Evolutionary conservation across 441 rosid species (phyloP), one percentile per base, ranked within the genome.

Genomic region (Francoa sonchifolia): DNA sequence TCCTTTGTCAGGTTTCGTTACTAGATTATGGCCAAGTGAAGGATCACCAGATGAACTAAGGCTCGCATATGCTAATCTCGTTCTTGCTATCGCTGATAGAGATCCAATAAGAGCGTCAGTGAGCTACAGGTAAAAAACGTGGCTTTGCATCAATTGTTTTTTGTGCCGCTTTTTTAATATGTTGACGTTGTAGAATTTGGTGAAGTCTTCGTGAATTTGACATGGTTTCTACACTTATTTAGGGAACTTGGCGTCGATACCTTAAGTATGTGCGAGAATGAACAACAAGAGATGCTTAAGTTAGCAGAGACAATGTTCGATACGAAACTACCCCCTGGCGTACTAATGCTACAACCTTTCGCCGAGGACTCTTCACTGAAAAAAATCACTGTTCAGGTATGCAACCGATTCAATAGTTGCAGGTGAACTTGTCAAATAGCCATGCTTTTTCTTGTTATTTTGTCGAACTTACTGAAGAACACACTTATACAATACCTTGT

Each of bases 21-120:
- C 65, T 90, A 43, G 96, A 90, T 64, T 90, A 82, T 58, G 96
- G 96, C 40, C 98, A 85, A 74, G 98, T 80, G 66, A 90, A 90
- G 73, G 95, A 90, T 73, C 93, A 81, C 29, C 85, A 30, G 69
- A 86, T 22, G 61, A 69, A 19, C 59, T 85, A 64, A 72, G 90
- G 72, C 84, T 82, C 60, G 90, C 85, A 44, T 82, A 74, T 66
- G 98, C 95, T 22, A 76, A 72, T 61, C 68, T 90, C 65, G 70
- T 85, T 58, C 68, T 90, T 58, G 96, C 94, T 35, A 79, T 90
- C 48, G 87, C 93, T 37, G 82, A 77, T 69, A 63, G 58, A 57
- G 81, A 79, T 34, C 65, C 73, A 19, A 28, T 68, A 37, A 66
- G 57, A 58, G 87, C 84, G 32, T 51, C 61, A 38, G 76, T 77